phyloP scores from a whole-genome alignment of 106 monocot species.

The Phalaenopsis equestris region DNA sequence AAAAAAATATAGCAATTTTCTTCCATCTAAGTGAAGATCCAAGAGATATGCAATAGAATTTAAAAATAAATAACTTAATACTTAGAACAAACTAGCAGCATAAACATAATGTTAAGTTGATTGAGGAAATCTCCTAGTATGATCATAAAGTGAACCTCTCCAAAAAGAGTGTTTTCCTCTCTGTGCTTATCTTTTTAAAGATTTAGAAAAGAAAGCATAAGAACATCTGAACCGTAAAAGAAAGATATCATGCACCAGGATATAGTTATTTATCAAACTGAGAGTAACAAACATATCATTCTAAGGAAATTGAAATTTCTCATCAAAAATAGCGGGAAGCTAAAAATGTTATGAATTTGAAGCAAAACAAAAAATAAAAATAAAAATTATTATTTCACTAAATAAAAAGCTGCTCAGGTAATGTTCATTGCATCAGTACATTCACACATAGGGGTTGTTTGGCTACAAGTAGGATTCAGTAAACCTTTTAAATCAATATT shows the following conservation, averaged over 20 bases:
- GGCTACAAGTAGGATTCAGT: too few relatives aligned
- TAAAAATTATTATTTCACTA: not conserved
- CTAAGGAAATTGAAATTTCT: not conserved
- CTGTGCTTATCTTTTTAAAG: not conserved
- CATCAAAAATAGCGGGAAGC: not conserved
- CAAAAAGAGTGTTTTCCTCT: not conserved
- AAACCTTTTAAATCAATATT: too few relatives aligned
- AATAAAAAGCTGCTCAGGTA: not conserved
- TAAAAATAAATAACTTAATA: not conserved
- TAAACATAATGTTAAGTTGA: not conserved
- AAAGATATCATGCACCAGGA: not conserved
- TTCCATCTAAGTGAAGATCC: not conserved
- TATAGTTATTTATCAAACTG: not conserved
- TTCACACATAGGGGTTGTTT: too few relatives aligned
- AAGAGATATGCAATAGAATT: not conserved
- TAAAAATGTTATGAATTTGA: not conserved
- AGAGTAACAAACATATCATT: not conserved
- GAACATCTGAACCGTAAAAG: not conserved
- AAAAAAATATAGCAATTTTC: not conserved
- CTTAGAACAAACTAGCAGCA: not conserved
- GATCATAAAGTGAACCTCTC: not conserved
- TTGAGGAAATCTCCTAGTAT: not conserved
- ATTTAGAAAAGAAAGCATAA: not conserved
- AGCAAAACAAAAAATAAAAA: not conserved
- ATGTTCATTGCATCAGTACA: too few relatives aligned